Evolutionary conservation across 208 protist species (phyloP), one percentile per base, ranked within the genome.

Genomic region (Trypanosoma avium): DNA sequence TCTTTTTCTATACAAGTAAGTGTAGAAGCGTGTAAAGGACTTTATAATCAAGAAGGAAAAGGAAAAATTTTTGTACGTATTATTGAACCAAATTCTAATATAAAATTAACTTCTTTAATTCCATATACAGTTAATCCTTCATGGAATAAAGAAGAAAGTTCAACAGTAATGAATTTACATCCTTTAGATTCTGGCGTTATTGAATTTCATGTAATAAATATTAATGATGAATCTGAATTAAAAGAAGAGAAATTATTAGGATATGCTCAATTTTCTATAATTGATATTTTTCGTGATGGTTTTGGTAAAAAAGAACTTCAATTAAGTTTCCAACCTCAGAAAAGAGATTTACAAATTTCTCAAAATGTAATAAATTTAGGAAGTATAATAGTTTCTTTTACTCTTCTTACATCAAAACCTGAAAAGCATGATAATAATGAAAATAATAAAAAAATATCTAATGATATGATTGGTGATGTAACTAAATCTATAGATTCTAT

Each of bases 211-310:
- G 61, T 67, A 3, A 52, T 67, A 13, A 15, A 32, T 9, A 17
- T 32, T 9, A 30, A 9, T 35, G 26, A 33, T 2, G 4, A 59
- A 26, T 52, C 36, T 6, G 40, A 27, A 15, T 47, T 13, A 55
- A 40, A 45, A 9, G 24, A 38, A 35, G 61, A 56, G 24, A 13
- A 17, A 19, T 13, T 17, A 36, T 8, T 67, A 9, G 61, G 50
- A 17, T 59, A 56, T 33, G 61, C 50, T 3, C 61, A 67, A 38
- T 40, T 67, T 35, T 42, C 61, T 22, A 29, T 59, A 32, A 5
- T 52, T 27, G 61, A 67, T 42, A 49, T 67, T 56, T 67, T 67
- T 50, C 52, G 47, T 36, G 35, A 24, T 13, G 61, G 61, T n/a
- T 67, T 67, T 47, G 61, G 61, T 17, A 48, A n/a, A 29, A 67